Conservation (phyloP, 2,329 filamentous ascomycete species). For the Zalaria sp. region DNA sequence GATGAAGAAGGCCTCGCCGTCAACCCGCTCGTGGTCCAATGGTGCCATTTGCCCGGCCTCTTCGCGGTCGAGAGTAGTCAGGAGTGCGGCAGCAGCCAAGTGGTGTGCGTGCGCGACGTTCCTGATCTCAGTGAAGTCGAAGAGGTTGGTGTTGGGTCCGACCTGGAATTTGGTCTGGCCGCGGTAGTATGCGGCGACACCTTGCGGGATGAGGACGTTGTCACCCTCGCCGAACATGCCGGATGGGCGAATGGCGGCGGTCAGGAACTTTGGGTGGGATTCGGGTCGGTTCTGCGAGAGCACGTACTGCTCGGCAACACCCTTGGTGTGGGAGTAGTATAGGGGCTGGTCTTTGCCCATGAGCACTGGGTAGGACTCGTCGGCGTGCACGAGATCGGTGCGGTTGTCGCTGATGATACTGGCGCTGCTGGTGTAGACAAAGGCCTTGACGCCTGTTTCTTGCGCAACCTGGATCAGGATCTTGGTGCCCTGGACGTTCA, state of each 20-base stretch:
- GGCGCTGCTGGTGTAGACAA: constrained; percentile 38
- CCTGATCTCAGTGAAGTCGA: constrained; percentile 39
- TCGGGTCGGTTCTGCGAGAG: constrained; percentile 33
- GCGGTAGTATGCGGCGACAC: constrained; percentile 29
- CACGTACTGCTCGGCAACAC: constrained; percentile 28
- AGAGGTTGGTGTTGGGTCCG: constrained; percentile 37
- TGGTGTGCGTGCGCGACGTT: constrained; percentile 39
- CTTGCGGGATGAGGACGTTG: constrained; percentile 29
- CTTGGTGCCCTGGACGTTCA: constrained; percentile 38
- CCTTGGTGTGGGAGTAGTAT: constrained; percentile 37
- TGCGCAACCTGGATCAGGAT: constrained; percentile 32
- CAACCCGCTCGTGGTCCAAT: constrained; percentile 31
- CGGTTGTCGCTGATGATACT: constrained; percentile 33
- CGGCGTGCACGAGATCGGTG: constrained; percentile 32
- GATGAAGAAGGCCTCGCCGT: constrained; percentile 38
- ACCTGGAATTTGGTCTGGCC: constrained; percentile 37
- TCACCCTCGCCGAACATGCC: constrained; percentile 38
- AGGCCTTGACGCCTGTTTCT: constrained; percentile 35
- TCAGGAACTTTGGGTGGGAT: constrained; percentile 29
- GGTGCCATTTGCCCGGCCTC: constrained; percentile 19
- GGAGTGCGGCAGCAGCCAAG: constrained; percentile 34
- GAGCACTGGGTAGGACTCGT: constrained; percentile 32
- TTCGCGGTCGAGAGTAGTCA: constrained; percentile 26
- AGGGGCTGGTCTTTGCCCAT: constrained; percentile 32
- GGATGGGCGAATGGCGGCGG: constrained; percentile 33